Base-by-base conservation (phyloP, 345 rosid genomes). In the Citrus maxima region DNA sequence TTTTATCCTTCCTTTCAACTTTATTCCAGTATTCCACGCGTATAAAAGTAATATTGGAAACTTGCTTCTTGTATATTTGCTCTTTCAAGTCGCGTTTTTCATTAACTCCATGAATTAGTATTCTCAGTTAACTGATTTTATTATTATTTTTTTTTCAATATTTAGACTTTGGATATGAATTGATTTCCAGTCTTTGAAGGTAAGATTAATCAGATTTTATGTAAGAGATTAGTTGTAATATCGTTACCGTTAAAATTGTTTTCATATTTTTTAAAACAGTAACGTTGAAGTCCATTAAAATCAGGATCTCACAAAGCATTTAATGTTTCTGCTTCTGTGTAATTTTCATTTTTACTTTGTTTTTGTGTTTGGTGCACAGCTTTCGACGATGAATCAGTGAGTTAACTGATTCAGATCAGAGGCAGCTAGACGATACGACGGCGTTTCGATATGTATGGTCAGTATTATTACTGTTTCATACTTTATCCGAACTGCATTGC, bases 361-460 rank as follows among this genome's bases (percentile, higher is more conserved):
- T 40, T 56, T 19, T 12, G 62, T 58, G 74, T 72, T 32, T 66
- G 65, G 67, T 72, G 58, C 84, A 68, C 83, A 60, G 77, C 80
- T 81, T 80, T 68, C 25, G 77, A 76, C 14, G 21, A 10, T 74
- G 83, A 35, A 49, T 38, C 25, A 51, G 37, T 73, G 60, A 1
- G 64, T 10, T 46, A 46, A 46, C 51, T 13, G 71, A 24, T 37
- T 70, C 86, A 75, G 88, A 86, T 82, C 89, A 80, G 80, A 54
- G 68, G 77, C 22, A 67, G 25, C 24, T 5, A 19, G 54, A 73
- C 56, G 79, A 85, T 82, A 67, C 80, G 46, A 49, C 77, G 74
- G 74, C 74, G 77, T 63, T 24, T 60, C 35, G 38, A 46, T 46
- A 46, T 46, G 18, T 46, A 13, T 13, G 9, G 51, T 46, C 5